Evolutionary conservation across 1,284 basidiomycete genomes (phyloP).

Genomic region (Malassezia brasiliensis): DNA sequence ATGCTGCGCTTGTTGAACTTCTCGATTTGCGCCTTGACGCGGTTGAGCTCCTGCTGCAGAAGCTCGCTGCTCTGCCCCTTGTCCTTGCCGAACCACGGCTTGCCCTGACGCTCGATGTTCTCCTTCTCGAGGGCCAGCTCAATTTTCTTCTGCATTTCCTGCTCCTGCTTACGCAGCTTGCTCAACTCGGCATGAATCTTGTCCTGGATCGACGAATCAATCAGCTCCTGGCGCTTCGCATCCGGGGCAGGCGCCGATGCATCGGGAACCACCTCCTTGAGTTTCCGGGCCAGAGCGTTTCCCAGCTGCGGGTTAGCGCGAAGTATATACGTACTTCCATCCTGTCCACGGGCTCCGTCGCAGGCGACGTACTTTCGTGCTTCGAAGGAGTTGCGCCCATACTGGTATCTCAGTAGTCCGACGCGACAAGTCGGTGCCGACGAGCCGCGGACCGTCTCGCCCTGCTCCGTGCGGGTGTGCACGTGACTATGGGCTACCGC

Average conservation of each 20-base stretch:
- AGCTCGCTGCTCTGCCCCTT: slow-evolving; percentile 37
- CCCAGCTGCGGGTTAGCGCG: slow-evolving; percentile 21
- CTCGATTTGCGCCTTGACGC: slow-evolving; percentile 57
- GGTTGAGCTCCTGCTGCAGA: slow-evolving; percentile 36
- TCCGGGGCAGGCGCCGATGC: slow-evolving; percentile 23
- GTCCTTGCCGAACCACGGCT: slow-evolving; percentile 23
- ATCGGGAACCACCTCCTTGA: slow-evolving; percentile 24
- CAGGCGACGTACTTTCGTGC: neutral
- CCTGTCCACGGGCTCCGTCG: slow-evolving; percentile 3
- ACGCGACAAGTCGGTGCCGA: neutral
- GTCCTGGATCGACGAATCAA: slow-evolving; percentile 36
- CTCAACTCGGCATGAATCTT: slow-evolving; percentile 40
- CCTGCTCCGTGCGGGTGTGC: neutral
- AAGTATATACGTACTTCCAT: slow-evolving; percentile 4
- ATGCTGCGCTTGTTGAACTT: slow-evolving; percentile 58
- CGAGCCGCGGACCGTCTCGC: neutral
- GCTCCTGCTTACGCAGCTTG: slow-evolving; percentile 36
- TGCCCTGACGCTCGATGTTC: slow-evolving; percentile 30
- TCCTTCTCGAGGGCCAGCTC: slow-evolving; percentile 42
- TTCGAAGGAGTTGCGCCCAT: slow-evolving; percentile 10
- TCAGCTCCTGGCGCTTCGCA: slow-evolving; percentile 25
- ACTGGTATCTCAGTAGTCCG: neutral
- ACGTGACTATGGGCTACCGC: slow-evolving; percentile 1
- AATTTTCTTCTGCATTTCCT: slow-evolving; percentile 36
- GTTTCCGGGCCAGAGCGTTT: slow-evolving; percentile 26